Percentiles rank a stretch among this genome's conserved stretches.
These are phyloP conservation scores for Dalbergia oliveri DNA, from an alignment of 306 rosid genomes.

Conservation along the genomic window DNA sequence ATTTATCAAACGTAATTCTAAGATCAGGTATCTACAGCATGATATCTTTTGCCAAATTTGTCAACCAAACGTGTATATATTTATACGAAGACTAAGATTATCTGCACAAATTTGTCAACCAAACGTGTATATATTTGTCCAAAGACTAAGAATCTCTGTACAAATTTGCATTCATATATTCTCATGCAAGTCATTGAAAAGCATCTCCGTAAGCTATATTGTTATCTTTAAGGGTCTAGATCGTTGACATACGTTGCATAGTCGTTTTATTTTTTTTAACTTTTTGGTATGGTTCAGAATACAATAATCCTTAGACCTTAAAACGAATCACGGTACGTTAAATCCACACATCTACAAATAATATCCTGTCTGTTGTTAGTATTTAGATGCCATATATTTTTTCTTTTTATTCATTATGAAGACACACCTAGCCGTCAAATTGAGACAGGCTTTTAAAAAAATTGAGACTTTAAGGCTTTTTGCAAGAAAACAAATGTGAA, in stretches of 20 bases:
- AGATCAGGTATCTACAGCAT: neutral
- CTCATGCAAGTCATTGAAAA: neutral
- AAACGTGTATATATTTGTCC: neutral
- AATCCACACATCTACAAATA: constrained; percentile 36
- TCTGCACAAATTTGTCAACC: neutral
- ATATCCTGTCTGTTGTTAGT: neutral
- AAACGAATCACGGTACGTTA: constrained; percentile 40
- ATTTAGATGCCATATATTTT: neutral
- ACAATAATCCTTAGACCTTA: too few species aligned
- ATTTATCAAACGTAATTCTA: too few species aligned
- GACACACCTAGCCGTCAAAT: neutral
- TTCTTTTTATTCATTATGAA: neutral
- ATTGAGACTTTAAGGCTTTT: neutral
- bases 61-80: neutral
- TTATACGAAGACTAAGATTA: neutral
- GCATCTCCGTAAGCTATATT: too few species aligned
- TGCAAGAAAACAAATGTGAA: neutral
- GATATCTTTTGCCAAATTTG: neutral
- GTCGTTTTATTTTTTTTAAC: too few species aligned
- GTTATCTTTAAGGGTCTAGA: too few species aligned
- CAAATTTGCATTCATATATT: neutral
- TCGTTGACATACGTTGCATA: too few species aligned
- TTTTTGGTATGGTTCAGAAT: too few species aligned
- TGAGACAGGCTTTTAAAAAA: neutral
- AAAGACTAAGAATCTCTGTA: neutral